These are phyloP conservation scores for Vaccinium vitisidaea DNA, from an alignment of 148 eudicot genomes.

Conservation along the genomic window DNA sequence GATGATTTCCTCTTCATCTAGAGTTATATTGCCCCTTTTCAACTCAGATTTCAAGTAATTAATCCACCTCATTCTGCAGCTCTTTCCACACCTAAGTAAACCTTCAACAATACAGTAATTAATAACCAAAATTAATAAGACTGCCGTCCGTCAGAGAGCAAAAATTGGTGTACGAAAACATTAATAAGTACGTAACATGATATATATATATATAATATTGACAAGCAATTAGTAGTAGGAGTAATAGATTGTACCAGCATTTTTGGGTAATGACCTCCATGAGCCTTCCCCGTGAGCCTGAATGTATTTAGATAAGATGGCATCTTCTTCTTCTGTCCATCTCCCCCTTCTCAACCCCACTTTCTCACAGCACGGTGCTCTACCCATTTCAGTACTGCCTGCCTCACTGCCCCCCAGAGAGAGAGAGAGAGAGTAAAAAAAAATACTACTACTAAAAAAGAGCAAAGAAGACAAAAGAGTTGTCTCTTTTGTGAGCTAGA, in stretches of 20 bases:
- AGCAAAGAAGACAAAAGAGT: too few species aligned
- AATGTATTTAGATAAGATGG: slow-evolving; percentile 55
- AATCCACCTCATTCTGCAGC: slow-evolving; percentile 92
- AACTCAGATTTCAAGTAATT: slow-evolving; percentile 72
- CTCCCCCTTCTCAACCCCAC: slow-evolving; percentile 73
- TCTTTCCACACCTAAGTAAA: slow-evolving; percentile 80
- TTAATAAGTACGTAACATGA: too few species aligned
- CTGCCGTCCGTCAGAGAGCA: too few species aligned
- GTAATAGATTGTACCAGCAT: slow-evolving; percentile 57
- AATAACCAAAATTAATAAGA: background rate
- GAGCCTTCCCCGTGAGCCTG: slow-evolving; percentile 75
- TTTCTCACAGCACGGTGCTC: slow-evolving; percentile 91
- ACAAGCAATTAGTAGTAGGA: too few species aligned
- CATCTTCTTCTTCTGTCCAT: slow-evolving; percentile 83
- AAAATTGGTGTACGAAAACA: too few species aligned
- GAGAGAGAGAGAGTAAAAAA: too few species aligned
- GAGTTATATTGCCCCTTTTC: slow-evolving; percentile 79
- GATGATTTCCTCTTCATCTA: slow-evolving; percentile 63
- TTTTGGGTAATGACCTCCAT: slow-evolving; percentile 86
- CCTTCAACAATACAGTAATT: slow-evolving; percentile 32
- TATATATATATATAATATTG: too few species aligned
- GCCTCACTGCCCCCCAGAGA: background rate
- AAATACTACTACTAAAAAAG: too few species aligned
- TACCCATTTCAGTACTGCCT: slow-evolving; percentile 43
- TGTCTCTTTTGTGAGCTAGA: too few species aligned